A percentile compares a stretch with the other conserved stretches of the same genome.
Evolutionary conservation across 345 rosid genomes (phyloP).

Genomic region (Streptanthus diversifolius): DNA sequence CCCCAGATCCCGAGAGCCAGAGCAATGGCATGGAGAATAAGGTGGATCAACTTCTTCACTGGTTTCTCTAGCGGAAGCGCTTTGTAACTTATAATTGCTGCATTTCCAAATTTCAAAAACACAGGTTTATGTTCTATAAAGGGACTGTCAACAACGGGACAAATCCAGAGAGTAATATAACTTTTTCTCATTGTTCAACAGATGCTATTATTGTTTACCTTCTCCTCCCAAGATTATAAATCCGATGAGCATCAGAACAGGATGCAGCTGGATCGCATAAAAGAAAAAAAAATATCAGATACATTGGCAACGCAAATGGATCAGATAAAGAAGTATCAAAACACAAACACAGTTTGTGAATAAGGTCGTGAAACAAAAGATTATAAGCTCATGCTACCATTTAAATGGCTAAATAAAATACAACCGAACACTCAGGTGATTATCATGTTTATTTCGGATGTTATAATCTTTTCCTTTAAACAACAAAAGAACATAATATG

Average conservation of each 20-base stretch:
- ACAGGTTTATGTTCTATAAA: background rate
- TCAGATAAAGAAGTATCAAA: background rate
- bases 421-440: background rate
- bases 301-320: background rate
- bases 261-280: conserved; percentile 60
- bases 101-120: conserved; percentile 3
- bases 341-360: background rate
- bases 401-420: background rate
- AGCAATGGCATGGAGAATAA: conserved; percentile 82
- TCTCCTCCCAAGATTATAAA: conserved; percentile 84
- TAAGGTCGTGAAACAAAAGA: background rate
- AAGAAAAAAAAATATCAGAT: background rate
- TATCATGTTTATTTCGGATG: background rate
- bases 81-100: conserved; percentile 85
- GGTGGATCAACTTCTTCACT: conserved; percentile 74
- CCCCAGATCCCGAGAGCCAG: conserved; percentile 71
- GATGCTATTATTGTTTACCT: conserved; percentile 47
- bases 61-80: conserved; percentile 62
- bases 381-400: background rate
- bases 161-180: background rate
- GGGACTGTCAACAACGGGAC: background rate
- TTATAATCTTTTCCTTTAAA: background rate
- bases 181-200: background rate
- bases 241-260: conserved; percentile 91
- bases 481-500: background rate